Evolutionary conservation across 2,329 filamentous ascomycete genomes (phyloP).

Genomic region (Phyllosticta citribraziliensis): DNA sequence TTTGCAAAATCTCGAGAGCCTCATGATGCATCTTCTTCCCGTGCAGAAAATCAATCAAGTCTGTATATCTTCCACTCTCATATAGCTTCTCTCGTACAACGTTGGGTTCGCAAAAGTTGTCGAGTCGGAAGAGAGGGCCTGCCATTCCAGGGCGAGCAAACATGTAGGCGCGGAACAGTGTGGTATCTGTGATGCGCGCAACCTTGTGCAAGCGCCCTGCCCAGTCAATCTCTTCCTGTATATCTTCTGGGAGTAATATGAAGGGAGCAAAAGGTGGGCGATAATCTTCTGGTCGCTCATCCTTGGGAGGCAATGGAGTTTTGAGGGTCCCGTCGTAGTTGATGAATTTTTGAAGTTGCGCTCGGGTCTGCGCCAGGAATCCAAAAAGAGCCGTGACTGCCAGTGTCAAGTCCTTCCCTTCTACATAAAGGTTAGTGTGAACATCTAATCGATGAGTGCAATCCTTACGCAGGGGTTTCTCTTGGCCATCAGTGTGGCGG

Average conservation of each 20-base stretch:
- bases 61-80: conserved; percentile 78
- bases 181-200: conserved; percentile 83
- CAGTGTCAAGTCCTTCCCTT: conserved; percentile 73
- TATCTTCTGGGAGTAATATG: conserved; percentile 21
- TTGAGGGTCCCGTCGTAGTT: conserved; percentile 50
- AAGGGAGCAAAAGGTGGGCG: conserved; percentile 35
- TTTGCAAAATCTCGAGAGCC: conserved; percentile 70
- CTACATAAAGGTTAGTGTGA: conserved; percentile 18
- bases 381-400: conserved; percentile 76
- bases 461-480: conserved; percentile 32
- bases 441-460: not conserved
- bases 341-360: conserved; percentile 51
- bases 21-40: conserved; percentile 88
- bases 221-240: conserved; percentile 44
- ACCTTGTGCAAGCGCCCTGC: conserved; percentile 63
- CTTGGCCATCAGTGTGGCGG: conserved; percentile 29
- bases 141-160: conserved; percentile 76
- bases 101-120: conserved; percentile 93
- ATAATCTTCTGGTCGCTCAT: conserved; percentile 26
- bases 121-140: conserved; percentile 82
- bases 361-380: conserved; percentile 78
- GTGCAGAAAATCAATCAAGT: conserved; percentile 94
- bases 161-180: conserved; percentile 92
- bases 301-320: conserved; percentile 41
- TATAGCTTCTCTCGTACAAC: conserved; percentile 91